A percentile compares a stretch with the other conserved stretches of the same genome.
Conservation (phyloP, 148 eudicot genomes). For the Rhododendron mucronatum region DNA sequence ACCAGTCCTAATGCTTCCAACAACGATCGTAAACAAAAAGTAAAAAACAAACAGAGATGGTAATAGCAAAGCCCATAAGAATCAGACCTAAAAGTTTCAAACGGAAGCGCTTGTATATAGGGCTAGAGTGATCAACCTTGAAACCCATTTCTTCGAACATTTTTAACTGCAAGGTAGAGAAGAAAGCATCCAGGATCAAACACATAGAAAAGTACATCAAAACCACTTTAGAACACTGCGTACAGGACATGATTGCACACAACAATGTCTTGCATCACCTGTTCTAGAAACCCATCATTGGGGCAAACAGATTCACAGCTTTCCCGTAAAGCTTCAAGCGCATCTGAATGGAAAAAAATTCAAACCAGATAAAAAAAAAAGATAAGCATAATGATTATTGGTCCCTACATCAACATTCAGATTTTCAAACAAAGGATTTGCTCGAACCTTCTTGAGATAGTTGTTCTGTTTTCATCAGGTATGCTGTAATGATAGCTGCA, state of each 20-base stretch:
- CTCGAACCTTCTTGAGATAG: slow-evolving; percentile 78
- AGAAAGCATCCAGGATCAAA: not conserved
- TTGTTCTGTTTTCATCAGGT: slow-evolving; percentile 84
- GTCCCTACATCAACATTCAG: not conserved
- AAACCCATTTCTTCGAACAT: slow-evolving; percentile 10
- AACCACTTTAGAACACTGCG: not conserved
- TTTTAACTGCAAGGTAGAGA: slow-evolving; percentile 6
- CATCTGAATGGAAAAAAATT: slow-evolving; percentile 46
- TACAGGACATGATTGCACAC: not conserved
- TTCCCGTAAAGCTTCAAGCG: slow-evolving; percentile 65
- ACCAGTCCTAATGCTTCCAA: not conserved
- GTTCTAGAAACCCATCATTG: slow-evolving; percentile 39
- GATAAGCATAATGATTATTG: not conserved
- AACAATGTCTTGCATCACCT: not conserved
- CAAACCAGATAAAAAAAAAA: not conserved
- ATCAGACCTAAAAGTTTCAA: slow-evolving; percentile 56
- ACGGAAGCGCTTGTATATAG: slow-evolving; percentile 78
- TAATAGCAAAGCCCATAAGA: slow-evolving; percentile 5
- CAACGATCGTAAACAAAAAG: not conserved
- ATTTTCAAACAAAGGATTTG: not conserved
- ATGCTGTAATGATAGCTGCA: slow-evolving; percentile 90
- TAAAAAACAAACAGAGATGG: not conserved
- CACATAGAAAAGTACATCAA: not conserved
- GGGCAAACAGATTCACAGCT: slow-evolving; percentile 71
- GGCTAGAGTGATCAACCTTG: slow-evolving; percentile 9